Conservation (phyloP, 2,329 filamentous ascomycete genomes). For the Laburnicola sp. region DNA sequence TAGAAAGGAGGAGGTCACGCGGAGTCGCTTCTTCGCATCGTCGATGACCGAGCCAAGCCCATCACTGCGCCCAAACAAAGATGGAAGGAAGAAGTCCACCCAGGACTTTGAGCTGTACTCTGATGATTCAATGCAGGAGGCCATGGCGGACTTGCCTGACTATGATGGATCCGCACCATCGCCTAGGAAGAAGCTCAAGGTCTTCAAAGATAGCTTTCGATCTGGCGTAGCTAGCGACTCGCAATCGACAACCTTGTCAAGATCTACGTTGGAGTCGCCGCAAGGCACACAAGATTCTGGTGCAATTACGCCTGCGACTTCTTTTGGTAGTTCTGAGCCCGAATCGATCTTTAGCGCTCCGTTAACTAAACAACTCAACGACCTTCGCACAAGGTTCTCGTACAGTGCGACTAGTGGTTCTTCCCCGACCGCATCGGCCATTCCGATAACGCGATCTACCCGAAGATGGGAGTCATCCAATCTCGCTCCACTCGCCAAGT, state of each 20-base stretch:
- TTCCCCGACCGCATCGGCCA: neutral
- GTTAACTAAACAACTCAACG: slow-evolving; percentile 33
- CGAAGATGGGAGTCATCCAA: neutral
- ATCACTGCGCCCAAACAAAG: slow-evolving; percentile 43
- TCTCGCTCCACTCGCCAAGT: neutral
- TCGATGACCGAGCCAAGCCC: slow-evolving; percentile 46
- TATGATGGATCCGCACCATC: slow-evolving; percentile 34
- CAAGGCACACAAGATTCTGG: slow-evolving; percentile 26
- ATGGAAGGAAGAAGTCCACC: slow-evolving; percentile 32
- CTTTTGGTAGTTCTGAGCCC: slow-evolving; percentile 32
- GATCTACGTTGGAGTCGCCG: slow-evolving; percentile 26
- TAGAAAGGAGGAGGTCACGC: slow-evolving; percentile 35
- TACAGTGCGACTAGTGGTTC: slow-evolving; percentile 22
- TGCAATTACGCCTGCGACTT: slow-evolving; percentile 39
- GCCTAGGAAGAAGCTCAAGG: slow-evolving; percentile 37
- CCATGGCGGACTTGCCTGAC: slow-evolving; percentile 43
- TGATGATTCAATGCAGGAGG: slow-evolving; percentile 53
- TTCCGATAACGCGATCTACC: neutral
- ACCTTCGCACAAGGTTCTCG: slow-evolving; percentile 37
- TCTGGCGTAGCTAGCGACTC: slow-evolving; percentile 26
- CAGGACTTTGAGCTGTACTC: slow-evolving; percentile 53
- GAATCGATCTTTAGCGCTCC: slow-evolving; percentile 31
- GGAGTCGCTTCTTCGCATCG: slow-evolving; percentile 52
- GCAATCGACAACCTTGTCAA: slow-evolving; percentile 34
- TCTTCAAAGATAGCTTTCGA: slow-evolving; percentile 34